Evolutionary conservation across 441 rosid species (phyloP), one percentile per base, ranked within the genome.

Genomic region (Euphorbia corollata): DNA sequence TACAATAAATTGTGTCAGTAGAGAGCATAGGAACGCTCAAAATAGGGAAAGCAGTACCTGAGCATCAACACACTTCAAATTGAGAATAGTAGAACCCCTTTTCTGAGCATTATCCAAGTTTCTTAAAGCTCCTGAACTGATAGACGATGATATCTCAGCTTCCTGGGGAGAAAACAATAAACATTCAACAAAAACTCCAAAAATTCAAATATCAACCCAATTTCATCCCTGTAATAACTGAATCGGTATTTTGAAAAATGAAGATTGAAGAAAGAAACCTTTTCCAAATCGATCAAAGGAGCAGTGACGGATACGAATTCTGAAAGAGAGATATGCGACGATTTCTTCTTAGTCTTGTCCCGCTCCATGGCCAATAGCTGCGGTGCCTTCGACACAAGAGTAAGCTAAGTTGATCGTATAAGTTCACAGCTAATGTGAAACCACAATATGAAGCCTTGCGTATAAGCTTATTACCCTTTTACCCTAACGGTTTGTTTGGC

Each of bases 101-200:
- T 81, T 89, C 68, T 86, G 98, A 73, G 98, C 83, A 58, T 77
- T 74, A 12, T 87, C 96, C 54, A 91, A 73, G 77, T 79, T 91
- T 70, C 97, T 79, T 6, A 86, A 83, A 8, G 94, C 82, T 41
- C 92, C 97, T 0, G 94, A 79, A 77, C 71, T 78, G 61, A 94
- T 81, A 8, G 99, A 94, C 73, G 91, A 84, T 50, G 96, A 86
- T 67, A 94, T 94, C 81, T 91, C 99, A 1, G 99, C 89, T 67
- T 91, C 97, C 92, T 89, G 70, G 10, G 27, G 53, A 45, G n/a
- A 27, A 70, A 66, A 34, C 2, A 68, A 38, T 45, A 3, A n/a
- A n/a, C 15, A 22, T 1, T 11, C 12, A 8, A 27, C 32, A 1
- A 23, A 3, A 43, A 8, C 1, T 1, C 20, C 2, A 18, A 8